phyloP scores from a whole-genome alignment of 257 asterid species.

The Jacaranda copaia region DNA sequence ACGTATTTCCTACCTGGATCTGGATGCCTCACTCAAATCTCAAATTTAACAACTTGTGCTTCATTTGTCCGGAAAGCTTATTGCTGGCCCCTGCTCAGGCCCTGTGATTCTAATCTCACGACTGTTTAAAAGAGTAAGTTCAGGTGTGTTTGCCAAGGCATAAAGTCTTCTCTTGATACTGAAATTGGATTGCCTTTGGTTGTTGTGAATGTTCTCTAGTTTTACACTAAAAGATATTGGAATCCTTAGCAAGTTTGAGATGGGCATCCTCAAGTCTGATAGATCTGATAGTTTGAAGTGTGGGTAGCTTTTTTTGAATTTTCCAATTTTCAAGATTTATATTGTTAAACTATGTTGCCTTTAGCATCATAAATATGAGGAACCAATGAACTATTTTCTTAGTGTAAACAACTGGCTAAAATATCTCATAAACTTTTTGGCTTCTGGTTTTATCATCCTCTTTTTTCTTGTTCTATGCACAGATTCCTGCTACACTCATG shows the following conservation, averaged over 20 bases:
- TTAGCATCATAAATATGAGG: neutral
- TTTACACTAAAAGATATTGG: neutral
- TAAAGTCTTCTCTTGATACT: conserved; percentile 6
- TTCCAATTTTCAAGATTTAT: neutral
- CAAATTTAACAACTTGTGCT: neutral
- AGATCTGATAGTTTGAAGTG: neutral
- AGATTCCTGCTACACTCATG: neutral
- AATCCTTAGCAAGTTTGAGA: conserved; percentile 8
- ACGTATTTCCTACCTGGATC: neutral
- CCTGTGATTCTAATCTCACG: neutral
- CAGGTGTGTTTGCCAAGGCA: neutral
- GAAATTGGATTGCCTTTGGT: neutral
- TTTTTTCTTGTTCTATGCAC: neutral
- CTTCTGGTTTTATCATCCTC: conserved; percentile 5
- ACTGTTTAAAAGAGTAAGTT: neutral
- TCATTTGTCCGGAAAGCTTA: neutral
- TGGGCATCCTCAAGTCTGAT: neutral
- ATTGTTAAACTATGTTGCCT: conserved; percentile 1
- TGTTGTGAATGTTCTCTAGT: neutral
- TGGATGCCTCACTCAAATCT: neutral
- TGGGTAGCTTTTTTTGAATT: neutral
- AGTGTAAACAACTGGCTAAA: neutral
- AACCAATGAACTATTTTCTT: neutral
- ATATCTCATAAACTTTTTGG: neutral
- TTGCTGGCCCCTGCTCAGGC: neutral